These are phyloP conservation scores for Stagonosporopsis vannaccii DNA, from an alignment of 2,329 filamentous ascomycete genomes.

Conservation along the genomic window DNA sequence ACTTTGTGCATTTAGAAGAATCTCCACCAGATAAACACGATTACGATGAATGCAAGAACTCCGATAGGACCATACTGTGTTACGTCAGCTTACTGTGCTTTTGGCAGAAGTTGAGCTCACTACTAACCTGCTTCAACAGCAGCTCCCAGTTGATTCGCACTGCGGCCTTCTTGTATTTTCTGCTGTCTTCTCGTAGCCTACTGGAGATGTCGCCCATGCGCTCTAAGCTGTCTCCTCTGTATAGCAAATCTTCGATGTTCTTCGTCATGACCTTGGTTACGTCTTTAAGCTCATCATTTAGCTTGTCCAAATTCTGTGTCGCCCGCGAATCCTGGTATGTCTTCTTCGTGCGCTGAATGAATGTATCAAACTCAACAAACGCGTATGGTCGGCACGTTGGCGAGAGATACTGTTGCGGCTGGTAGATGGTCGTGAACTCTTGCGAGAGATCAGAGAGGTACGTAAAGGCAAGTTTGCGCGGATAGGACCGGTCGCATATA, in stretches of 20 bases:
- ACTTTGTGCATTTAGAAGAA: constrained; percentile 73
- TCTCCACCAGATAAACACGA: constrained; percentile 89
- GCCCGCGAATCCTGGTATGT: constrained; percentile 94
- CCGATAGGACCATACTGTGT: constrained; percentile 84
- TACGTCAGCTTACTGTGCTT: constrained; percentile 23
- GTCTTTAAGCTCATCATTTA: constrained; percentile 96
- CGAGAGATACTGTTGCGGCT: constrained; percentile 73
- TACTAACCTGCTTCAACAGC: constrained; percentile 79
- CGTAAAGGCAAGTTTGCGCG: constrained; percentile 96
- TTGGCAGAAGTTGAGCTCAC: neutral
- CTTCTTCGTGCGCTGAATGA: constrained; percentile 90
- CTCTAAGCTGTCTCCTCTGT: constrained; percentile 92
- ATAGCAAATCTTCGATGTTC: constrained; percentile 97
- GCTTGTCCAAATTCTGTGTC: constrained; percentile 88
- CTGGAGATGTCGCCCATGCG: constrained; percentile 96
- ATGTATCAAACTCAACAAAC: constrained; percentile 97
- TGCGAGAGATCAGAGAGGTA: constrained; percentile 91
- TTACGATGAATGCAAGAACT: constrained; percentile 78
- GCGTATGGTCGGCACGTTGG: constrained; percentile 86
- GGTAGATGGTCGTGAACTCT: constrained; percentile 91
- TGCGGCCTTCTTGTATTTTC: constrained; percentile 91
- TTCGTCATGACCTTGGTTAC: constrained; percentile 99
- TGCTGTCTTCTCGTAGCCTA: constrained; percentile 86
- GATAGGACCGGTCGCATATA: constrained; percentile 93
- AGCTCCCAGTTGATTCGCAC: constrained; percentile 98